Conservation (phyloP, 2,329 filamentous ascomycete genomes). For the Curvularia eragrostidis region DNA sequence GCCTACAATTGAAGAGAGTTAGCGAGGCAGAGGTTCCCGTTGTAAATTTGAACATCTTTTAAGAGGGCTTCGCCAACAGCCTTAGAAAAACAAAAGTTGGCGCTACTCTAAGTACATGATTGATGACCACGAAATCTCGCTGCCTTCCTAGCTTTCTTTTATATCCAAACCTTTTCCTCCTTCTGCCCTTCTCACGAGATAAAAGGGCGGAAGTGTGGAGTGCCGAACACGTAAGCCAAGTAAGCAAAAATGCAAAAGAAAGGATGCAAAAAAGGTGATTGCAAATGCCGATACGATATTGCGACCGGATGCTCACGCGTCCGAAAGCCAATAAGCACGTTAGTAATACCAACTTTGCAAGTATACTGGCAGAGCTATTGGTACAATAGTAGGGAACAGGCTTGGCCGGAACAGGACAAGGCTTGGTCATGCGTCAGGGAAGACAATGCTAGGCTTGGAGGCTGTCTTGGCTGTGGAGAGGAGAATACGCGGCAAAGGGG, state of each 20-base stretch:
- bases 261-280: background rate
- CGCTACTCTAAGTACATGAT: slow-evolving; percentile 19
- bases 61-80: slow-evolving; percentile 35
- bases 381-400: background rate
- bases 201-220: background rate
- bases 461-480: background rate
- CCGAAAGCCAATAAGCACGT: background rate
- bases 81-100: slow-evolving; percentile 6
- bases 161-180: background rate
- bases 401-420: slow-evolving; percentile 6
- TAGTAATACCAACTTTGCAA: background rate
- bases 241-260: background rate
- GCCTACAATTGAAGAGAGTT: slow-evolving; percentile 6
- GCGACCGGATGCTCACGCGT: slow-evolving; percentile 1
- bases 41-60: slow-evolving; percentile 16
- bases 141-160: background rate
- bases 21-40: slow-evolving; percentile 30
- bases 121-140: background rate
- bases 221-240: background rate
- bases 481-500: background rate
- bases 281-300: slow-evolving; percentile 3
- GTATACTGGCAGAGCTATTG: background rate
- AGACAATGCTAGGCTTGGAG: background rate
- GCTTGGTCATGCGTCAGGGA: background rate
- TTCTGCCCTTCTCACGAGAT: background rate